Base-by-base conservation (phyloP, 805 yeast species). In the Geotrichum ghanense region DNA sequence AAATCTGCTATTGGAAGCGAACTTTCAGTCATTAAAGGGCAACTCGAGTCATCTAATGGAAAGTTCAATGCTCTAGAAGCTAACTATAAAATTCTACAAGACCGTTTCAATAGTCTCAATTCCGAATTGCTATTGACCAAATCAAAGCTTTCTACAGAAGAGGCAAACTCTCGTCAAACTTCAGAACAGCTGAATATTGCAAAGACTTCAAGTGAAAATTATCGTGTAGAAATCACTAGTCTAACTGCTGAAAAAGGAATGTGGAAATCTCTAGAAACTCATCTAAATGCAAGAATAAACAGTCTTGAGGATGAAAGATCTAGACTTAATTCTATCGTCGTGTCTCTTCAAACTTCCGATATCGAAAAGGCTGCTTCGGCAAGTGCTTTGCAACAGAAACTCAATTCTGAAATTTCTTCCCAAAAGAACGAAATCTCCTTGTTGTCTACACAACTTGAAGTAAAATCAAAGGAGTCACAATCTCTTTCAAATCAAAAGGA, bases 271-370 rank as follows among this genome's bases (percentile, higher is more conserved):
- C 55, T 73, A 12, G 80, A 78, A 51, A 60, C 64, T 16, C 66
- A 81, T 9, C 60, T 83, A 24, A 65, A 71, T 25, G 64, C 65
- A 12, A 86, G 83, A 50, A 70, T 78, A 39, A 63, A 65, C 5
- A 72, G 68, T 23, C 62, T 83, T 47, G 64, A 70, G 41, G 70
- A 71, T 2, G 95, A 87, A 56, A 78, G 76, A 54, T 61, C 72
- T 3, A 71, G 76, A 45, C 64, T 85, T 37, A 79, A 73, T 53
- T 71, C 75, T 2, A 67, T 79, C 48, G 71, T 83, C 7, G 60
- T 73, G 5, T 81, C 74, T 54, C 63, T 85, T 41, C 90, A 84
- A 60, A 56, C 77, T 1, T 57, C 77, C 35, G 76, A 78, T 47
- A 70, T 70, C 45, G 89, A 84, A 57, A 71, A 88, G 45, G 83